phyloP scores from a whole-genome alignment of 208 protist genomes.

The Leishmania arabica region DNA sequence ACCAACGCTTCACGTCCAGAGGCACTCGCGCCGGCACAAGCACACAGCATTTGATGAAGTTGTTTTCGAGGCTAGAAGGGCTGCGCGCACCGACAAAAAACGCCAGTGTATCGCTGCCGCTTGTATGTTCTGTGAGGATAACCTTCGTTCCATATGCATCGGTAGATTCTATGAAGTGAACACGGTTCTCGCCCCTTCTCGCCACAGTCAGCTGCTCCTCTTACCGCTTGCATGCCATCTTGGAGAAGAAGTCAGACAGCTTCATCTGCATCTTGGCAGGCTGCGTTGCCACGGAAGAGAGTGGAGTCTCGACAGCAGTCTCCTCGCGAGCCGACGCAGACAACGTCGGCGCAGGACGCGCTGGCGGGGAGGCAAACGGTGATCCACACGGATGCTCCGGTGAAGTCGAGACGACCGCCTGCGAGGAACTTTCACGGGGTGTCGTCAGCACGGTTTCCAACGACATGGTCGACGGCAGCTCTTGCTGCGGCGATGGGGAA shows the following conservation, averaged over 20 bases:
- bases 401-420: not conserved
- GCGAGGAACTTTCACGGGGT: not conserved
- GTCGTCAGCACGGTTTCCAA: not conserved
- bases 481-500: not conserved
- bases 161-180: not conserved
- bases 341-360: not conserved
- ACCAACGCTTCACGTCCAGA: not conserved
- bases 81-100: not conserved
- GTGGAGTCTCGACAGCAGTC: not conserved
- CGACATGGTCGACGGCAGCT: not conserved
- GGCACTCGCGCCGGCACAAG: not conserved
- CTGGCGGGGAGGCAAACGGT: slow-evolving; percentile 11
- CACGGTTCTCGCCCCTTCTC: not conserved
- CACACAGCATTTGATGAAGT: not conserved
- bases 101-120: not conserved
- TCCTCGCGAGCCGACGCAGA: not conserved
- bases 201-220: not conserved
- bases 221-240: slow-evolving; percentile 72
- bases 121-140: not conserved
- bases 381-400: not conserved
- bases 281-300: slow-evolving; percentile 3
- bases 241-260: slow-evolving; percentile 84
- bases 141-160: not conserved
- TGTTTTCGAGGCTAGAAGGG: not conserved
- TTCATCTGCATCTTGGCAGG: slow-evolving; percentile 62